Conservation (phyloP, 495 filamentous ascomycete genomes). For the Darksidea phi region DNA sequence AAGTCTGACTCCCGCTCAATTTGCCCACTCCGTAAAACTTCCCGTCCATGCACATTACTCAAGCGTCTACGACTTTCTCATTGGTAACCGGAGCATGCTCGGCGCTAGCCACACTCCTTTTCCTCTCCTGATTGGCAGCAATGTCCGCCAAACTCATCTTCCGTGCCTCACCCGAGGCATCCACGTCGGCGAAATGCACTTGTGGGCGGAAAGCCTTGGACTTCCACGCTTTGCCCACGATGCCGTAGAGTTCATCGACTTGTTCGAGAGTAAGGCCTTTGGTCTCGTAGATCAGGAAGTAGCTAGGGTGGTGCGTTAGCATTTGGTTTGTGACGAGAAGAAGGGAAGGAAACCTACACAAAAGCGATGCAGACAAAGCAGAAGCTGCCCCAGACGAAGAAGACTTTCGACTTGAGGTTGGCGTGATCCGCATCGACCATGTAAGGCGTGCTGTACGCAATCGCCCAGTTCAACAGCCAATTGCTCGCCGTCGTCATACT, state of each 20-base stretch:
- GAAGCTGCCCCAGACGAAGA: slow-evolving; percentile 45
- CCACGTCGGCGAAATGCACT: slow-evolving; percentile 34
- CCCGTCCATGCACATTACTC: too few species aligned
- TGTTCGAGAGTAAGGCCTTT: slow-evolving; percentile 45
- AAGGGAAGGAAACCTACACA: slow-evolving; percentile 31
- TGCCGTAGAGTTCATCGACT: slow-evolving; percentile 46
- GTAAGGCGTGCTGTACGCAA: slow-evolving; percentile 47
- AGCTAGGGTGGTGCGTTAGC: slow-evolving; percentile 4
- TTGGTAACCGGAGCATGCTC: background rate
- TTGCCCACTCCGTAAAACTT: too few species aligned
- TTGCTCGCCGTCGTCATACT: slow-evolving; percentile 45
- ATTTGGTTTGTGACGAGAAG: background rate
- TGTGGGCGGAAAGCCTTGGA: slow-evolving; percentile 36
- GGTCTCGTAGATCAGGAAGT: slow-evolving; percentile 46
- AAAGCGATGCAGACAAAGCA: slow-evolving; percentile 44
- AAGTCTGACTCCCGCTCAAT: too few species aligned
- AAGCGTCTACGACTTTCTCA: slow-evolving; percentile 31
- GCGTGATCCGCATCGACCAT: slow-evolving; percentile 43
- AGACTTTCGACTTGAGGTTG: slow-evolving; percentile 45
- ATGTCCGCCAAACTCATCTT: slow-evolving; percentile 29
- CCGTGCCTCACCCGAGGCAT: slow-evolving; percentile 4
- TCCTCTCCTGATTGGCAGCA: slow-evolving; percentile 30
- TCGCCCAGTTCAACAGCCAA: slow-evolving; percentile 49
- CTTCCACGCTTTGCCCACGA: slow-evolving; percentile 41
- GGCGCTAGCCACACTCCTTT: slow-evolving; percentile 27